Percentiles rank a stretch among this genome's conserved stretches.
Conservation (phyloP, 2,329 filamentous ascomycete genomes). For the Diplocarpon rosae region DNA sequence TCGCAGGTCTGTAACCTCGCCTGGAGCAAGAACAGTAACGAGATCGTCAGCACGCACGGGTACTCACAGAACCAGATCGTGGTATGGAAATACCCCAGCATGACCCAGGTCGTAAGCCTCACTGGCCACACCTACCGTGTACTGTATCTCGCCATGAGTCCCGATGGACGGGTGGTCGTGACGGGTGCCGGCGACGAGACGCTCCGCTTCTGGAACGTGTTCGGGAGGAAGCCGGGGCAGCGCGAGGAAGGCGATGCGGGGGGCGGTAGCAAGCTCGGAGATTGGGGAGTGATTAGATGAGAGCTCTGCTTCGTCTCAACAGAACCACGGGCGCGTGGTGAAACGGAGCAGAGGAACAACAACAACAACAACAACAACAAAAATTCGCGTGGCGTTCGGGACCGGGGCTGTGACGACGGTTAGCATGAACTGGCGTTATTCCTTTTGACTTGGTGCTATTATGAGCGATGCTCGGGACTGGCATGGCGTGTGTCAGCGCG, state of each 20-base stretch:
- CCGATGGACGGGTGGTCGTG: slow-evolving; percentile 85
- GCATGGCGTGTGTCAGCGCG: too few relatives aligned
- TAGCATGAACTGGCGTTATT: too few relatives aligned
- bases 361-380: too few relatives aligned
- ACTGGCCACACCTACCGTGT: slow-evolving; percentile 97
- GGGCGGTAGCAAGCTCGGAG: slow-evolving; percentile 51
- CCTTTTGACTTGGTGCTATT: too few relatives aligned
- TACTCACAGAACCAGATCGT: slow-evolving; percentile 98
- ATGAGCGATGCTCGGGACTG: too few relatives aligned
- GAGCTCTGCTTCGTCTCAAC: background rate
- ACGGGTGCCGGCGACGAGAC: slow-evolving; percentile 97
- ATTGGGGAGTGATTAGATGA: slow-evolving; percentile 76
- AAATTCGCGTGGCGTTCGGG: too few relatives aligned
- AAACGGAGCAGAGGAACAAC: background rate
- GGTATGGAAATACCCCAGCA: slow-evolving; percentile 97
- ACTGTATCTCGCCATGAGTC: slow-evolving; percentile 93
- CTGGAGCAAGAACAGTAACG: slow-evolving; percentile 96
- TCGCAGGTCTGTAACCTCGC: slow-evolving; percentile 98
- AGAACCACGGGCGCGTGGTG: background rate
- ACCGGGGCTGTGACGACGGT: too few relatives aligned
- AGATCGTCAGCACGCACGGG: slow-evolving; percentile 93
- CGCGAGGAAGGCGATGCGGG: slow-evolving; percentile 55
- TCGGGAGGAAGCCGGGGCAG: slow-evolving; percentile 68
- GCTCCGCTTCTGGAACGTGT: slow-evolving; percentile 91
- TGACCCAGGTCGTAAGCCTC: slow-evolving; percentile 91